Conservation (phyloP, 352 stramenopile genomes). For the Pythium rishiriense region DNA sequence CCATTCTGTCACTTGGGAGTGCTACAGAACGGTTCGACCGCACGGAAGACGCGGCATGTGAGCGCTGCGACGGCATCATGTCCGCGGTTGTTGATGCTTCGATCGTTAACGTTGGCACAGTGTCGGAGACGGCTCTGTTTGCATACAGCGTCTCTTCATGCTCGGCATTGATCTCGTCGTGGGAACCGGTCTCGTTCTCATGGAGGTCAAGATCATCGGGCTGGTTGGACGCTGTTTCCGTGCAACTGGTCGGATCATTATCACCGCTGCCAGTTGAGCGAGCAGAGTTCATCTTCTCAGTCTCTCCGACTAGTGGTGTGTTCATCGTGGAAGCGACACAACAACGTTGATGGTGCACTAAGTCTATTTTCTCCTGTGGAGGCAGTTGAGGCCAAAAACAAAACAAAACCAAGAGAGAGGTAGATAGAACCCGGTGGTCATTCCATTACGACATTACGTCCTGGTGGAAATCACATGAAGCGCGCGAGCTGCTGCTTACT, state of each 20-base stretch:
- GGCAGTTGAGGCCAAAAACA: background rate
- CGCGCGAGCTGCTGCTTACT: conserved; percentile 16
- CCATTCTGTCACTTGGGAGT: no score
- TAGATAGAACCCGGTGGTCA: conserved; percentile 22
- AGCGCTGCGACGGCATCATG: background rate
- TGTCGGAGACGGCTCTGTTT: background rate
- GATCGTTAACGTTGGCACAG: background rate
- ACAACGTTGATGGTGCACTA: no score
- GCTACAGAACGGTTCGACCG: background rate
- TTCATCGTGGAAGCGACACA: no score
- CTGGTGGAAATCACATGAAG: background rate
- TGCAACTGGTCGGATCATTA: background rate
- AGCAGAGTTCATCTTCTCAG: no score
- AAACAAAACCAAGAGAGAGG: background rate
- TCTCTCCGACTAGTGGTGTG: no score
- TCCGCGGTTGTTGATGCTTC: background rate
- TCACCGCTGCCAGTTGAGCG: background rate
- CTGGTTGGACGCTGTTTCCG: background rate
- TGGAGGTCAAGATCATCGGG: no score
- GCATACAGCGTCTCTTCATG: background rate
- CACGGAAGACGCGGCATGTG: background rate
- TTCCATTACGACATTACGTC: background rate
- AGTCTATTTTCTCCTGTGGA: conserved; percentile 7
- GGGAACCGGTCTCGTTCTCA: no score
- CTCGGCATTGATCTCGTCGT: background rate